Base-by-base conservation (phyloP, 345 rosid genomes). In the Leavenworthia alabamica region DNA sequence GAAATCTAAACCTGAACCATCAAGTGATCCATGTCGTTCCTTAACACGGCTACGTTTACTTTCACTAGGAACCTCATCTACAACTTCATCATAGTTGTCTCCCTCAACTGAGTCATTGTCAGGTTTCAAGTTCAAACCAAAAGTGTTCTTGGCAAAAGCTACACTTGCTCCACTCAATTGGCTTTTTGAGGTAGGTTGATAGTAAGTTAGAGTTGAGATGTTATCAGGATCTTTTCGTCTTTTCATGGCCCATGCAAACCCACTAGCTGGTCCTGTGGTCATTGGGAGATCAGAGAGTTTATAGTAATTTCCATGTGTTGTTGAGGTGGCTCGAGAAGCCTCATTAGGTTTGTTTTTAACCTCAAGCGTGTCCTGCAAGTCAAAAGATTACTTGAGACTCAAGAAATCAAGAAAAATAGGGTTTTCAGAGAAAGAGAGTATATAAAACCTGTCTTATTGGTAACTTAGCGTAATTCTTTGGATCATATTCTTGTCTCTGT, bases 231-330 rank as follows among this genome's bases (percentile, higher is more conserved):
- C 81, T 60, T 75, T 70, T 4, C 51, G 68, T 63, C 62, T 78
- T 71, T 78, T 80, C 42, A 57, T 60, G 0, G 80, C 82, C 89
- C 85, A 80, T 3, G 86, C 64, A 39, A 81, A 82, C 13, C 84
- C 79, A 16, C 79, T 78, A 1, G 60, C 70, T 3, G 88, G 73
- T 43, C 71, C 80, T 11, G 80, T 61, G 39, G 76, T 63, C 70
- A 68, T 78, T n/a, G 76, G 64, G 43, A 76, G 76, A 5, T 65
- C 82, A 46, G 79, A 63, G 58, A 69, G 33, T 20, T 67, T 37
- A 12, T 78, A 65, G 8, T 77, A 60, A 1, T 62, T 70, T 43
- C 78, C 79, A 28, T 65, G 79, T 39, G 82, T 74, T 22, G 67
- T 72, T 23, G 62, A 49, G n/a, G 72, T 54, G 2, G 17, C 51